Conservation (phyloP, 805 yeast genomes). For the Candida dendrica region DNA sequence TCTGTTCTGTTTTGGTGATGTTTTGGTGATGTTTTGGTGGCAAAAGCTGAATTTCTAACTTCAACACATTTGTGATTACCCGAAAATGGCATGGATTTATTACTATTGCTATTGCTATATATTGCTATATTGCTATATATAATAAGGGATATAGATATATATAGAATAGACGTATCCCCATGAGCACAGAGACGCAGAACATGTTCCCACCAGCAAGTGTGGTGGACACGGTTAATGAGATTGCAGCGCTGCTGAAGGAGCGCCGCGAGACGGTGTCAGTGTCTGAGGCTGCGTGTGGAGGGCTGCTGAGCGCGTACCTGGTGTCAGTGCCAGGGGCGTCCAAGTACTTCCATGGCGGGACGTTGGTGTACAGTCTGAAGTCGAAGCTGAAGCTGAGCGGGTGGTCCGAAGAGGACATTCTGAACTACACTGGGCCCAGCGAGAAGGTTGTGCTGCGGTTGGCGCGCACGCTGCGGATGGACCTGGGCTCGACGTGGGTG, state of each 20-base stretch:
- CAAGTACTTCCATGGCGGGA: conserved; percentile 75
- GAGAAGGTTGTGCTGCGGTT: conserved; percentile 66
- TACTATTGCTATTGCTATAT: no score
- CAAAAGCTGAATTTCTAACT: no score
- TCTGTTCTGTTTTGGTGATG: no score
- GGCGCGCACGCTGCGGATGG: conserved; percentile 74
- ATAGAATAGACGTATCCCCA: no score
- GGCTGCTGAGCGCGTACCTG: conserved; percentile 70
- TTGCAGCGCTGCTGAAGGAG: conserved; percentile 47
- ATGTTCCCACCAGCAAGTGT: conserved; percentile 58
- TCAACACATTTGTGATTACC: no score
- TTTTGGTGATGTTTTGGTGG: no score
- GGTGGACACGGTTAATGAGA: conserved; percentile 40
- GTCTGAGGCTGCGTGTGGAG: conserved; percentile 89
- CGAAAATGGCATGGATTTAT: no score
- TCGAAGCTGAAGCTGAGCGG: conserved; percentile 72
- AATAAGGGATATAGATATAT: no score
- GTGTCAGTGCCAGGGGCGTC: conserved; percentile 86
- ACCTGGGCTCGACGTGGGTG: conserved; percentile 76
- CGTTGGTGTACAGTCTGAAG: conserved; percentile 68
- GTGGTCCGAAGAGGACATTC: conserved; percentile 67
- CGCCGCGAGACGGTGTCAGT: conserved; percentile 65
- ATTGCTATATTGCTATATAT: no score
- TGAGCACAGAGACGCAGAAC: background rate
- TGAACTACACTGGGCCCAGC: conserved; percentile 73